These are phyloP conservation scores for Excoecaria agallocha DNA, from an alignment of 345 rosid genomes.

Conservation along the genomic window DNA sequence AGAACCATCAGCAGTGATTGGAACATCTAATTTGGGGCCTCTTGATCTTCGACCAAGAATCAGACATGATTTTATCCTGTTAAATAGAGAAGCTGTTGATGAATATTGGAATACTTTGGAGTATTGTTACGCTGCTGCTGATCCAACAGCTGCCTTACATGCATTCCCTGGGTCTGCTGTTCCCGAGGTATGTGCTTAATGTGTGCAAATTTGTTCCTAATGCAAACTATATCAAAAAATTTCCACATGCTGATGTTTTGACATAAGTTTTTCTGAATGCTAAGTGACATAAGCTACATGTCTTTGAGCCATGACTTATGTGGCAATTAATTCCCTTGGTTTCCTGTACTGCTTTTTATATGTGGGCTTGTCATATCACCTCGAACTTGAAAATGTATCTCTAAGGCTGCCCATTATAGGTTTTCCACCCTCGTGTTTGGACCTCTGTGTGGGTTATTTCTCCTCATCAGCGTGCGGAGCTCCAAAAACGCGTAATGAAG, in stretches of 20 bases:
- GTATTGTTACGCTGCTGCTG: conserved; percentile 92
- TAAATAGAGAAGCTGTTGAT: conserved; percentile 70
- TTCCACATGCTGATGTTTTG: neutral
- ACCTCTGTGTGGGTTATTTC: conserved; percentile 72
- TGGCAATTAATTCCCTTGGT: neutral
- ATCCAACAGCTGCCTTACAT: conserved; percentile 70
- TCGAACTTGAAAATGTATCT: neutral
- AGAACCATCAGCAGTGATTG: conserved; percentile 61
- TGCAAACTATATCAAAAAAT: neutral
- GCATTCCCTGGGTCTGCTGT: conserved; percentile 96
- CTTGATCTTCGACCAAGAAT: conserved; percentile 89
- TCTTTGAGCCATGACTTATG: neutral
- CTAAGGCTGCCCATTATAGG: conserved; percentile 39
- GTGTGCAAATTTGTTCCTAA: neutral
- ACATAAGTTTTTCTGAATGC: conserved; percentile 1
- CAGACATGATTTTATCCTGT: conserved; percentile 80
- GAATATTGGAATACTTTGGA: conserved; percentile 95
- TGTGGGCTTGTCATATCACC: neutral
- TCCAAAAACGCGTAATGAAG: conserved; percentile 44
- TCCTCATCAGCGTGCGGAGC: conserved; percentile 76
- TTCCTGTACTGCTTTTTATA: neutral
- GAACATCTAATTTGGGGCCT: conserved; percentile 48
- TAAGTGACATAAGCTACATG: neutral
- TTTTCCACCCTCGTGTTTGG: conserved; percentile 72
- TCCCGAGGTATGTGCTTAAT: conserved; percentile 60